phyloP scores from a whole-genome alignment of 805 yeast species.

The Wickerhamomyces queroliae region DNA sequence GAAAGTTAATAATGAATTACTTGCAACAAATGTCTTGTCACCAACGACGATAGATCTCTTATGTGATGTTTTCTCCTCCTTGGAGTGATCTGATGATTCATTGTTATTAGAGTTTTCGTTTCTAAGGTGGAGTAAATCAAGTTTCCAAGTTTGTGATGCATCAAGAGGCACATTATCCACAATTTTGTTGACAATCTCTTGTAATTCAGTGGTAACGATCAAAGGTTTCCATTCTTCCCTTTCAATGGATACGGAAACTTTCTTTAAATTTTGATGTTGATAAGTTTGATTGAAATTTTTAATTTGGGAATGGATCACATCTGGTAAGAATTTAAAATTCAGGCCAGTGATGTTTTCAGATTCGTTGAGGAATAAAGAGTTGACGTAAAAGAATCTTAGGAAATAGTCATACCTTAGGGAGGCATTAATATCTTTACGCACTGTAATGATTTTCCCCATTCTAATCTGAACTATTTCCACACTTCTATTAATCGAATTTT shows the following conservation, averaged over 20 bases:
- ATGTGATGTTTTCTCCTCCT: constrained; percentile 22
- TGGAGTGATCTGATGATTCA: constrained; percentile 5
- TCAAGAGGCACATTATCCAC: constrained; percentile 40
- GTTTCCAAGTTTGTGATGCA: constrained; percentile 42
- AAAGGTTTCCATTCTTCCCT: constrained; percentile 78
- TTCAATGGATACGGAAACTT: constrained; percentile 46
- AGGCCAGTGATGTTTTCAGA: constrained; percentile 79
- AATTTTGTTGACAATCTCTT: constrained; percentile 44
- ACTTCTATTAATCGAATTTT: constrained; percentile 57
- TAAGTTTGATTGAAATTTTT: constrained; percentile 50
- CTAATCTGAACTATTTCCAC: constrained; percentile 71
- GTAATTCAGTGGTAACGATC: constrained; percentile 43
- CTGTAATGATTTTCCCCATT: constrained; percentile 70
- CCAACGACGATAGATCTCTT: constrained; percentile 40
- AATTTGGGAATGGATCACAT: constrained; percentile 61
- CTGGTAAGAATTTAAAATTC: constrained; percentile 51
- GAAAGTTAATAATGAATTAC: constrained; percentile 39
- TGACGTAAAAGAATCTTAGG: constrained; percentile 57
- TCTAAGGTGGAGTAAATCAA: constrained; percentile 22
- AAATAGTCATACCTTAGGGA: constrained; percentile 54
- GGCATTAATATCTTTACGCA: constrained; percentile 67
- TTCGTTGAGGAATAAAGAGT: constrained; percentile 67
- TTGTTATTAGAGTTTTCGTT: constrained; percentile 4
- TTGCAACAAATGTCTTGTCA: constrained; percentile 52
- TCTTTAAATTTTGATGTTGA: constrained; percentile 45